These are phyloP conservation scores for Yarrowia divulgata DNA, from an alignment of 805 yeast species.

Conservation along the genomic window DNA sequence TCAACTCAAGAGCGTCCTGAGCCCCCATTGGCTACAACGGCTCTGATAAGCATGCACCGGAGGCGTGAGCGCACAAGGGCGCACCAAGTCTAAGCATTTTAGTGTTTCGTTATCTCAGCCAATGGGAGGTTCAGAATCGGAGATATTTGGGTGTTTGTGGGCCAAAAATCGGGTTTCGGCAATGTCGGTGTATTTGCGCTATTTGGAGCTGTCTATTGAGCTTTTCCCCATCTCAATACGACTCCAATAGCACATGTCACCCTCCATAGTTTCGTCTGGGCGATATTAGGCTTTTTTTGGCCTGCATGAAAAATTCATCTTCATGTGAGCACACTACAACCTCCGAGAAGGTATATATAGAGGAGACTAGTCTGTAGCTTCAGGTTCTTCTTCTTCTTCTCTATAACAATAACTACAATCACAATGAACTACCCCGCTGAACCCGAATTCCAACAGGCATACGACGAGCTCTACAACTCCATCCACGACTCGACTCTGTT, in stretches of 20 bases:
- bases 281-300: constrained; percentile 6
- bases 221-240: neutral
- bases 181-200: too few relatives aligned
- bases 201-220: neutral
- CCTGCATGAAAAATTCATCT: constrained; percentile 35
- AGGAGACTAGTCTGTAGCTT: constrained; percentile 13
- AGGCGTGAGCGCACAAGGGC: constrained; percentile 36
- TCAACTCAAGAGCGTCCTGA: constrained; percentile 5
- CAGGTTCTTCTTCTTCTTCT: neutral
- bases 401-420: neutral
- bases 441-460: constrained; percentile 99
- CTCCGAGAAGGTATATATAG: constrained; percentile 33
- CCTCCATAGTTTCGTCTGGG: neutral
- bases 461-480: constrained; percentile 88
- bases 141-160: neutral
- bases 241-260: constrained; percentile 19
- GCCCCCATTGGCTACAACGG: constrained; percentile 35
- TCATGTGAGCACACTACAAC: constrained; percentile 37
- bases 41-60: constrained; percentile 37
- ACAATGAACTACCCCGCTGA: constrained; percentile 84
- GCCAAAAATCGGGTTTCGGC: neutral
- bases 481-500: constrained; percentile 91
- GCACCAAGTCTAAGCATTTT: constrained; percentile 3
- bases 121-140: constrained; percentile 25
- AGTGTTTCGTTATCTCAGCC: constrained; percentile 39